These are phyloP conservation scores for Hymenoscyphus albidus DNA, from an alignment of 2,329 filamentous ascomycete genomes.

Conservation along the genomic window DNA sequence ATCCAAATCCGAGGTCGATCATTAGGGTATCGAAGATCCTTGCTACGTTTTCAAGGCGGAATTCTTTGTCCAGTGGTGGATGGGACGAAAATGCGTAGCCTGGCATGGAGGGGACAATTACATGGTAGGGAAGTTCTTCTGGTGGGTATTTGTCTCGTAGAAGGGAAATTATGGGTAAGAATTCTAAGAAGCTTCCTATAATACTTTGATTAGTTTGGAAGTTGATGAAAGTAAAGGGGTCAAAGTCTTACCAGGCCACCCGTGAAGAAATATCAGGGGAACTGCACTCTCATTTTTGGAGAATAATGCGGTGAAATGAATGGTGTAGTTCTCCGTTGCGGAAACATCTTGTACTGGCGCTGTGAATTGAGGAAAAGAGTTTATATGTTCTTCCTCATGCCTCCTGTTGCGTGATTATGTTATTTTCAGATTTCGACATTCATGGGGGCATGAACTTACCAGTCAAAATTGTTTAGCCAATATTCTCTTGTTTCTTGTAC, in stretches of 20 bases:
- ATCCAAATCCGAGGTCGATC: constrained; percentile 14
- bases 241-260: background rate
- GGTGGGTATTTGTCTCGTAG: constrained; percentile 47
- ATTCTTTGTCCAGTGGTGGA: constrained; percentile 32
- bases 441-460: background rate
- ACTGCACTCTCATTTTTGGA: background rate
- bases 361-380: background rate
- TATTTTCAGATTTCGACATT: background rate
- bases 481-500: background rate
- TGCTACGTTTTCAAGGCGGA: constrained; percentile 29
- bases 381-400: background rate
- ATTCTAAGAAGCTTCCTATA: constrained; percentile 45
- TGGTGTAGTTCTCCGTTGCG: background rate
- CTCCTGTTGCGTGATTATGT: background rate
- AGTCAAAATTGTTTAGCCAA: background rate
- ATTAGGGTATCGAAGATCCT: constrained; percentile 19
- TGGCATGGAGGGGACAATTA: constrained; percentile 24
- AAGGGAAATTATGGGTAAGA: constrained; percentile 47
- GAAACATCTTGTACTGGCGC: background rate
- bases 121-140: constrained; percentile 30
- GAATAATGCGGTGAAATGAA: background rate
- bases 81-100: constrained; percentile 22
- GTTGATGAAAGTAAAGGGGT: background rate
- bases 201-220: background rate
- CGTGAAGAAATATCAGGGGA: background rate